Percentiles rank a stretch among this genome's conserved stretches.
Conservation (phyloP, 345 rosid genomes). For the Luvunga scandens region DNA sequence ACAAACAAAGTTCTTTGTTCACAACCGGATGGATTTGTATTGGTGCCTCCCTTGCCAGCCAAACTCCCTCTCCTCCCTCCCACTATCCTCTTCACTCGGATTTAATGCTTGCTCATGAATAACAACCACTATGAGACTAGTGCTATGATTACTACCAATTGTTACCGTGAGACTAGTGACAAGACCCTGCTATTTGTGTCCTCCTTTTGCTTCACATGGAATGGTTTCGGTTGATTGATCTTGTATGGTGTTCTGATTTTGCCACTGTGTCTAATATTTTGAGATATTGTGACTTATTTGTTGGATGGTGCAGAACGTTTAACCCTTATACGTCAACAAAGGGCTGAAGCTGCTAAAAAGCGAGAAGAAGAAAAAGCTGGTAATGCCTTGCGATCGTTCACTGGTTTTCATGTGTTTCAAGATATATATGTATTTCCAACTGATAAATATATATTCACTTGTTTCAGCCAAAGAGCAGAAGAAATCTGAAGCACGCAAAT, state of each 20-base stretch:
- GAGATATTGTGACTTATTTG: neutral
- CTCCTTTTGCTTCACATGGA: neutral
- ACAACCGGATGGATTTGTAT: neutral
- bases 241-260: neutral
- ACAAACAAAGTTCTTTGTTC: neutral
- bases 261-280: neutral
- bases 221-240: neutral
- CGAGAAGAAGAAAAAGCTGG: conserved; percentile 79
- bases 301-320: conserved; percentile 45
- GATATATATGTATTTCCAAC: neutral
- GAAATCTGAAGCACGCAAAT: conserved; percentile 61
- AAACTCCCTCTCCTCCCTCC: neutral
- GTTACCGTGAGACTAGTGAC: neutral
- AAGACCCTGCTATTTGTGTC: neutral
- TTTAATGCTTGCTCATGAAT: neutral
- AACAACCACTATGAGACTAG: neutral
- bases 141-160: neutral
- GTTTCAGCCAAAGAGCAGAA: conserved; percentile 61
- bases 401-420: neutral
- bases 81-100: neutral
- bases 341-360: conserved; percentile 67
- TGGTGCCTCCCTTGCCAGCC: too few relatives aligned
- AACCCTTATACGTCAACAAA: conserved; percentile 59
- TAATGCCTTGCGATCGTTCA: conserved; percentile 14
- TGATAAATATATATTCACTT: conserved; percentile 1